Evolutionary conservation across 208 protist genomes (phyloP), one percentile per base, ranked within the genome.

Genomic region (Leishmania major): DNA sequence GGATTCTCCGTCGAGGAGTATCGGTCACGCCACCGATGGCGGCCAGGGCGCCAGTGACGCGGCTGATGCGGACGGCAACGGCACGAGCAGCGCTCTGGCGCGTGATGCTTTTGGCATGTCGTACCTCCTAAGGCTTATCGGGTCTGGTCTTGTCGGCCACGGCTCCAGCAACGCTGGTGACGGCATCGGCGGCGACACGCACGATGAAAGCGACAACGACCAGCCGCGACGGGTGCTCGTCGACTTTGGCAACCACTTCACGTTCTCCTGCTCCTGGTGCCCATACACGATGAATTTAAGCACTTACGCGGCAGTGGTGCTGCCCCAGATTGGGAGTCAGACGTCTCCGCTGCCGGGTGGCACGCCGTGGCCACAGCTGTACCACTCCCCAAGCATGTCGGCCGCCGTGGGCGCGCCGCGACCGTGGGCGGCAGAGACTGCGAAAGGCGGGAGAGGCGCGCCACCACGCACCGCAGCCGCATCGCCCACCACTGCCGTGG

Each of bases 221-320:
- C 67, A 57, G 28, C 79, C 70, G 7, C 84, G 77, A 35, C 84
- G 84, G 19, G 82, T 87, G 19, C 77, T 90, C 37, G 47, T 88
- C 1, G 84, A 84, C 72, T 90, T 85, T 31, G 59, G 81, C 62
- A 76, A 79, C 2, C 84, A 88, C 78, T 84, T 78, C 53, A 66
- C 77, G 35, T 75, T 85, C 53, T 51, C 64, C 74, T 78, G 81
- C 57, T n/a, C 75, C 62, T 88, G 85, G 80, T n/a, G 78, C 80
- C 74, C 78, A 10, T 80, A 64, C 59, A 51, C 74, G 35, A 78
- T 88, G 80, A 77, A 84, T 43, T 37, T 82, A 4, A 67, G 28
- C 80, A 82, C 81, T 10, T 88, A 85, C 72, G 35, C 75, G 13
- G 45, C 80, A 2, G 78, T 83, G 22, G 80, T 82, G 19, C 79